Conservation (phyloP, 495 filamentous ascomycete genomes). For the Achaetomiella virescens region DNA sequence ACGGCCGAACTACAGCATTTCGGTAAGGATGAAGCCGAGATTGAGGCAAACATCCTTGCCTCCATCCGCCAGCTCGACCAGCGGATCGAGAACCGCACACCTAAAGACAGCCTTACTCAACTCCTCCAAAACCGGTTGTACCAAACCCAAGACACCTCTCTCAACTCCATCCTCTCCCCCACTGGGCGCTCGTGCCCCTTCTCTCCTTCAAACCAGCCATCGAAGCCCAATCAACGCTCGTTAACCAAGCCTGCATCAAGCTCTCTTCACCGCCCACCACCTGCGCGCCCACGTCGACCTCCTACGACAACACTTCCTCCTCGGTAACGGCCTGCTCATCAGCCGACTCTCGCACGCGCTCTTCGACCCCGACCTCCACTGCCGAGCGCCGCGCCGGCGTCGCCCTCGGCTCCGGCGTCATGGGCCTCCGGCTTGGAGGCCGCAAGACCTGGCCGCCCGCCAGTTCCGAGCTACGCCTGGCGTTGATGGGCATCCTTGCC, state of each 20-base stretch:
- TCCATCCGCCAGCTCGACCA: slow-evolving; percentile 45
- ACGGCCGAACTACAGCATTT: slow-evolving; percentile 38
- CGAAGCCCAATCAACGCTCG: slow-evolving; percentile 62
- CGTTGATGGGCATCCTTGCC: slow-evolving; percentile 76
- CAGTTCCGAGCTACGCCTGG: slow-evolving; percentile 81
- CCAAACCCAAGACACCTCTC: not conserved
- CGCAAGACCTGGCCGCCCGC: slow-evolving; percentile 86
- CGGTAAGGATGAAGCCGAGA: slow-evolving; percentile 43
- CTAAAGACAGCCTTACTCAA: slow-evolving; percentile 28
- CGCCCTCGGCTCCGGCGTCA: slow-evolving; percentile 60
- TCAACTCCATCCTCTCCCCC: slow-evolving; percentile 51
- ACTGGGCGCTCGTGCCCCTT: slow-evolving; percentile 61
- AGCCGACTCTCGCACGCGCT: slow-evolving; percentile 74
- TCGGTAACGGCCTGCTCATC: slow-evolving; percentile 78
- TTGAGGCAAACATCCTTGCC: slow-evolving; percentile 42
- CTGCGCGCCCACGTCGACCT: slow-evolving; percentile 70
- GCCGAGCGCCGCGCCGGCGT: slow-evolving; percentile 66
- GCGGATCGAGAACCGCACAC: slow-evolving; percentile 18
- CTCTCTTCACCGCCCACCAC: slow-evolving; percentile 69
- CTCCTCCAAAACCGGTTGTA: slow-evolving; percentile 29
- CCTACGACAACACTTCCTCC: slow-evolving; percentile 72
- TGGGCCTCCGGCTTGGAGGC: slow-evolving; percentile 73
- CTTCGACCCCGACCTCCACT: slow-evolving; percentile 76
- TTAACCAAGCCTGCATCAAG: slow-evolving; percentile 71
- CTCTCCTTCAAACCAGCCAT: slow-evolving; percentile 74